Evolutionary conservation across 148 eudicot genomes (phyloP).

Genomic region (Polygonum aviculare): DNA sequence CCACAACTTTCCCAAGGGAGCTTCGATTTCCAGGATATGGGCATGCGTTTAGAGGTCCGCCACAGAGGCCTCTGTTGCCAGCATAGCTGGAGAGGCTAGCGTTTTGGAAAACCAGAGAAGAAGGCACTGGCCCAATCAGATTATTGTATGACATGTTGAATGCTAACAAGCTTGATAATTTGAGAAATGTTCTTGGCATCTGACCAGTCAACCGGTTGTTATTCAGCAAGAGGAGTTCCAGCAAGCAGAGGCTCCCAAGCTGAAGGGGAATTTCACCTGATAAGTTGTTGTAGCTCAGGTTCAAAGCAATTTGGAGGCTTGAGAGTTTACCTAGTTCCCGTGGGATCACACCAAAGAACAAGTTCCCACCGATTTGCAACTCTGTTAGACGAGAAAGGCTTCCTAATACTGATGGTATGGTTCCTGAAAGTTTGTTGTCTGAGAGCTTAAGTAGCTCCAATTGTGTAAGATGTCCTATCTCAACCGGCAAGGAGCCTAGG

Average conservation of each 20-base stretch:
- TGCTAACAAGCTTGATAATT: slow-evolving; percentile 54
- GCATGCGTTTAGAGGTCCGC: slow-evolving; percentile 23
- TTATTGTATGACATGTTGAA: slow-evolving; percentile 75
- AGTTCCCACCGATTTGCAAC: slow-evolving; percentile 86
- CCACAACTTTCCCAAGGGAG: slow-evolving; percentile 41
- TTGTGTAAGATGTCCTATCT: slow-evolving; percentile 53
- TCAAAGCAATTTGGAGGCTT: slow-evolving; percentile 73
- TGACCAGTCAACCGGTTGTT: slow-evolving; percentile 66
- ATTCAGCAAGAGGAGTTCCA: slow-evolving; percentile 58
- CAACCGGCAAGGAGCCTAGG: slow-evolving; percentile 43
- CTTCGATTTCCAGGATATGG: slow-evolving; percentile 21
- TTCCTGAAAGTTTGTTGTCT: slow-evolving; percentile 57
- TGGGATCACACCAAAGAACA: slow-evolving; percentile 65
- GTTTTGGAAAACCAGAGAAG: slow-evolving; percentile 41
- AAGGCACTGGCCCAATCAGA: slow-evolving; percentile 60
- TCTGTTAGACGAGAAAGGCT: slow-evolving; percentile 52
- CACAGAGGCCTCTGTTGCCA: slow-evolving; percentile 60
- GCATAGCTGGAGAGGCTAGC: slow-evolving; percentile 49
- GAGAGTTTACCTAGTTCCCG: slow-evolving; percentile 48
- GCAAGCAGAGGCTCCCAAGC: slow-evolving; percentile 67
- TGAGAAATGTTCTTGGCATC: slow-evolving; percentile 57
- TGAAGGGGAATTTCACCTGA: slow-evolving; percentile 59
- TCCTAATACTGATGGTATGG: slow-evolving; percentile 55
- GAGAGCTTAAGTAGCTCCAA: slow-evolving; percentile 78
- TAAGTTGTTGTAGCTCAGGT: slow-evolving; percentile 66